Conservation (phyloP, 1,284 basidiomycete genomes). For the Melampsora americana region DNA sequence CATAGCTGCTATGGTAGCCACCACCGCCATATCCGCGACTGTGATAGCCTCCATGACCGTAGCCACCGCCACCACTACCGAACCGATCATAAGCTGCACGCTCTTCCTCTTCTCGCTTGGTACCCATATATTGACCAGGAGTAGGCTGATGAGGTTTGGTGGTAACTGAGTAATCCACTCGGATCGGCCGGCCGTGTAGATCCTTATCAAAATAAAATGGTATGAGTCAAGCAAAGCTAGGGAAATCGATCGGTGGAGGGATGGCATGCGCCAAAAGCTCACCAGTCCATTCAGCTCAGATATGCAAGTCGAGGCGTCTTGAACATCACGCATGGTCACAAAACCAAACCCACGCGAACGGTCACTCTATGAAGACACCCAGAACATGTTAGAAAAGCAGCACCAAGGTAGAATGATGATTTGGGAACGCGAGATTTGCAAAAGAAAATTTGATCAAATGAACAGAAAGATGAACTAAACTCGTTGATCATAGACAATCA, state of each 20-base stretch:
- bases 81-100: slow-evolving; percentile 54
- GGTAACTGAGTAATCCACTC: slow-evolving; percentile 95
- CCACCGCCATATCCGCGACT: slow-evolving; percentile 47
- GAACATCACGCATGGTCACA: slow-evolving; percentile 81
- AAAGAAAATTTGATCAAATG: slow-evolving; percentile 34
- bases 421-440: not conserved
- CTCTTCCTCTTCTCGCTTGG: slow-evolving; percentile 63
- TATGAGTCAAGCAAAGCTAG: not conserved
- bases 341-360: slow-evolving; percentile 97
- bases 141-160: slow-evolving; percentile 89
- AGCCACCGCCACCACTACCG: slow-evolving; percentile 48
- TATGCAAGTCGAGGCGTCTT: slow-evolving; percentile 83
- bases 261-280: slow-evolving; percentile 54
- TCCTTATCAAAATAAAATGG: slow-evolving; percentile 60
- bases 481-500: slow-evolving; percentile 97
- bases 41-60: slow-evolving; percentile 57
- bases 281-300: slow-evolving; percentile 87
- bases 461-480: slow-evolving; percentile 52
- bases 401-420: not conserved
- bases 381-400: not conserved
- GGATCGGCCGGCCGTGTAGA: slow-evolving; percentile 88
- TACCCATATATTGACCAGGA: slow-evolving; percentile 96
- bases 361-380: slow-evolving; percentile 65
- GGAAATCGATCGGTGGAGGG: not conserved
- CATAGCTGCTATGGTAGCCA: slow-evolving; percentile 47